phyloP scores from a whole-genome alignment of 805 yeast species.

The Teunomyces panamensis region DNA sequence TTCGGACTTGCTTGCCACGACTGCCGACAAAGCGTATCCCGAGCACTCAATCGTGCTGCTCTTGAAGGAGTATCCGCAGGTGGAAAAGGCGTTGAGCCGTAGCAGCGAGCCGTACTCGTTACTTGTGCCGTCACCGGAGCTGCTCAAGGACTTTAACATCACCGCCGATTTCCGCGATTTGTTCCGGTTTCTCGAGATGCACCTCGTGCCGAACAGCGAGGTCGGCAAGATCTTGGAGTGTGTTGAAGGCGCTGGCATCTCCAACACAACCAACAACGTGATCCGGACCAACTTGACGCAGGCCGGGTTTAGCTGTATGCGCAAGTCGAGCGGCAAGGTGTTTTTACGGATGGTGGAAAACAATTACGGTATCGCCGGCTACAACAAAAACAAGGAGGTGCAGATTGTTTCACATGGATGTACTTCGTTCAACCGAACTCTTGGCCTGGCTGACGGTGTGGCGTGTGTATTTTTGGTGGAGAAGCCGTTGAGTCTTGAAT shows the following conservation, averaged over 20 bases:
- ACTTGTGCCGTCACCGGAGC: conserved; percentile 66
- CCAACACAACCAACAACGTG: conserved; percentile 25
- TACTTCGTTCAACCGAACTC: conserved; percentile 29
- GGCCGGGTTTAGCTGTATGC: conserved; percentile 40
- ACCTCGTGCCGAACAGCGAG: conserved; percentile 62
- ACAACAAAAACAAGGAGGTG: conserved; percentile 53
- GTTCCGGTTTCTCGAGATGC: conserved; percentile 59
- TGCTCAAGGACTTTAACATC: conserved; percentile 52
- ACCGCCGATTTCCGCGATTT: conserved; percentile 43
- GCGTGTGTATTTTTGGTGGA: conserved; percentile 65
- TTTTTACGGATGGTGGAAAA: conserved; percentile 32
- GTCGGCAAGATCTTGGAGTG: conserved; percentile 48
- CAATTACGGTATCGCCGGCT: conserved; percentile 21
- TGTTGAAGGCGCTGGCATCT: conserved; percentile 19
- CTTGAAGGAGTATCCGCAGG: conserved; percentile 40
- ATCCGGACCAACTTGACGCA: conserved; percentile 41
- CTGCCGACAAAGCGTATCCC: conserved; percentile 37
- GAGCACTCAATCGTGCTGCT: conserved; percentile 41
- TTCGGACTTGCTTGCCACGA: conserved; percentile 52
- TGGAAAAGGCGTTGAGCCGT: conserved; percentile 36
- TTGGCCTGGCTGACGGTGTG: conserved; percentile 18
- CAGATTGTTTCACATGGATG: conserved; percentile 62
- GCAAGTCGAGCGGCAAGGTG: conserved; percentile 21
- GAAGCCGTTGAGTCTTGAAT: conserved; percentile 59
- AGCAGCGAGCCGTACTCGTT: conserved; percentile 49